phyloP scores from a whole-genome alignment of 306 rosid species.

The Amphicarpaea edgeworthii region DNA sequence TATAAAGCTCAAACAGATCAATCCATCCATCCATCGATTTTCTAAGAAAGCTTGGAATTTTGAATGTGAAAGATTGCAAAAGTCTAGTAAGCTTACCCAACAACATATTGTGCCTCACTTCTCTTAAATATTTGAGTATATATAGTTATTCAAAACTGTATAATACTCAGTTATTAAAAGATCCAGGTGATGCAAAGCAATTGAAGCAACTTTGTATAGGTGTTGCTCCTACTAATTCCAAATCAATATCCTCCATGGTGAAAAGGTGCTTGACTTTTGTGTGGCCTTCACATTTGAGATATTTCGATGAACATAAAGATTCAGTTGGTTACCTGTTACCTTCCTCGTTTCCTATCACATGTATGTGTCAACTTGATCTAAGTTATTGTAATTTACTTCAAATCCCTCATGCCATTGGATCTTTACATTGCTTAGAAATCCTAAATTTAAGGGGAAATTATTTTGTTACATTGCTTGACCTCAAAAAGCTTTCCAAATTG shows the following conservation, averaged over 20 bases:
- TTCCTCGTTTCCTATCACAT: background rate
- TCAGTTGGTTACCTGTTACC: background rate
- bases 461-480: background rate
- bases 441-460: background rate
- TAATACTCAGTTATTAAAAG: too few species aligned
- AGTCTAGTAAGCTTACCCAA: conserved; percentile 21
- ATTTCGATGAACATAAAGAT: background rate
- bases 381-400: background rate
- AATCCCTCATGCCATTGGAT: conserved; percentile 1
- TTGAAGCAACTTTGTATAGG: background rate
- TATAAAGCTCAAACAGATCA: background rate
- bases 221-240: background rate
- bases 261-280: background rate
- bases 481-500: background rate
- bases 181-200: too few species aligned
- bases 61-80: background rate
- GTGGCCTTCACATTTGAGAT: background rate
- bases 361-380: background rate
- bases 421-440: background rate
- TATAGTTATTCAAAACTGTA: background rate
- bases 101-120: background rate
- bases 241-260: background rate
- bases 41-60: background rate
- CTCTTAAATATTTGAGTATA: conserved; percentile 28
- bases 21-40: background rate